These are phyloP conservation scores for Purshia tridentata DNA, from an alignment of 306 rosid species.

Conservation along the genomic window DNA sequence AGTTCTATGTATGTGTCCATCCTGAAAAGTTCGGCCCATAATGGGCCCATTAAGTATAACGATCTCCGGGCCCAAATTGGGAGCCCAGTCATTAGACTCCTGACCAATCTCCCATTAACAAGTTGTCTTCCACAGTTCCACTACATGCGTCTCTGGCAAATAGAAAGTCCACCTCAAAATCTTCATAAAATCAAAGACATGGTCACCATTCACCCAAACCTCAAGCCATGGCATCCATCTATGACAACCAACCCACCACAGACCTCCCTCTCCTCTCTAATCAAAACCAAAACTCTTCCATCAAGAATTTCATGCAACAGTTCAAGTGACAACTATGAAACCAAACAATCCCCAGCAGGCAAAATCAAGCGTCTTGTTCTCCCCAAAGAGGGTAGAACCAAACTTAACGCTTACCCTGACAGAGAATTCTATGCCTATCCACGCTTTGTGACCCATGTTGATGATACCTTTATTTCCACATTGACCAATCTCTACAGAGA, in stretches of 20 bases:
- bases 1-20: too few relatives aligned
- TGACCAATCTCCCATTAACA: too few relatives aligned
- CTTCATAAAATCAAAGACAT: conserved; percentile 14
- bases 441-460: conserved; percentile 75
- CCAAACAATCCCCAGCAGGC: conserved; percentile 43
- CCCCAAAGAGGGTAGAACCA: conserved; percentile 59
- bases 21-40: too few relatives aligned
- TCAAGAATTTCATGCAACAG: conserved; percentile 35
- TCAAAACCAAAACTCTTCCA: conserved; percentile 25
- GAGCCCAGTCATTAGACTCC: too few relatives aligned
- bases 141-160: neutral
- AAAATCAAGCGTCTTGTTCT: conserved; percentile 64
- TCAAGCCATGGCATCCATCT: conserved; percentile 29
- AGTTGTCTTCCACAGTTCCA: too few relatives aligned
- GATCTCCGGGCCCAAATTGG: too few relatives aligned
- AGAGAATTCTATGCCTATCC: conserved; percentile 74
- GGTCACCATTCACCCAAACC: conserved; percentile 29
- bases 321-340: conserved; percentile 38
- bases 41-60: too few relatives aligned
- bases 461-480: conserved; percentile 67
- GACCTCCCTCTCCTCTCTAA: conserved; percentile 15
- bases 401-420: conserved; percentile 56
- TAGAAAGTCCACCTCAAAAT: neutral
- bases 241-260: conserved; percentile 21
- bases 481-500: conserved; percentile 62